These are phyloP conservation scores for Endocladia muricata DNA, from an alignment of 31 red algal species.

Conservation along the genomic window DNA sequence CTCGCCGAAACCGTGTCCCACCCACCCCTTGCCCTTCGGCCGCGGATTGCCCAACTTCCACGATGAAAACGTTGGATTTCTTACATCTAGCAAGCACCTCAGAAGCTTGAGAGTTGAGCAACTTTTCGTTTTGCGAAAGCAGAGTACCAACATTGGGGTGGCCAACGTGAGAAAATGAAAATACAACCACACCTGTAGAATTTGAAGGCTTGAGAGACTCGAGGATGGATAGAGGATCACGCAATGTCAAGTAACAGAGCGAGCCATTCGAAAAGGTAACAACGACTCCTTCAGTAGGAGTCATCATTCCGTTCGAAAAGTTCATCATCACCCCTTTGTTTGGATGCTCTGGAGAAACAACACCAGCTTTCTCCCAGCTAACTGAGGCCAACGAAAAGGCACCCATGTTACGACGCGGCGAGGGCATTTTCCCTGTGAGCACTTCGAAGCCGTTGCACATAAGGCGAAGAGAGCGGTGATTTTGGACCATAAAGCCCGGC, in stretches of 20 bases:
- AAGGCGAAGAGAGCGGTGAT: conserved; percentile 26
- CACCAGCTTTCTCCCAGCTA: conserved; percentile 60
- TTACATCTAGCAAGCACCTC: conserved; percentile 15
- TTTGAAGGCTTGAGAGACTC: conserved; percentile 26
- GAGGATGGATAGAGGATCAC: conserved; percentile 33
- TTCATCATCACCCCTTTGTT: conserved; percentile 28
- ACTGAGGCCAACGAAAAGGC: conserved; percentile 51
- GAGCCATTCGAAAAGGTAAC: conserved; percentile 69
- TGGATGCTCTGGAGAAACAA: conserved; percentile 22
- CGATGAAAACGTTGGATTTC: conserved; percentile 45
- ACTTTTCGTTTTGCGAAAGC: not conserved
- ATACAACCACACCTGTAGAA: conserved; percentile 40
- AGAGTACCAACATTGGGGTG: conserved; percentile 14
- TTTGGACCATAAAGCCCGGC: conserved; percentile 13
- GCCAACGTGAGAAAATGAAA: conserved; percentile 29
- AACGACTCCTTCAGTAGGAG: conserved; percentile 53
- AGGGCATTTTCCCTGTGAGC: conserved; percentile 63
- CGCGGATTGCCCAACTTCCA: conserved; percentile 49
- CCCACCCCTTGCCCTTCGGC: not conserved
- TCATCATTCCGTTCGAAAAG: conserved; percentile 54
- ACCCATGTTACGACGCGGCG: conserved; percentile 31
- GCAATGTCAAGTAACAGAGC: conserved; percentile 33
- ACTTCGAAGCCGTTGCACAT: conserved; percentile 69
- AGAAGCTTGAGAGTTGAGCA: conserved; percentile 10
- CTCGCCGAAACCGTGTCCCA: too few relatives aligned